phyloP scores from a whole-genome alignment of 1,139 yeast species.

The Torulaspora pretoriensis region DNA sequence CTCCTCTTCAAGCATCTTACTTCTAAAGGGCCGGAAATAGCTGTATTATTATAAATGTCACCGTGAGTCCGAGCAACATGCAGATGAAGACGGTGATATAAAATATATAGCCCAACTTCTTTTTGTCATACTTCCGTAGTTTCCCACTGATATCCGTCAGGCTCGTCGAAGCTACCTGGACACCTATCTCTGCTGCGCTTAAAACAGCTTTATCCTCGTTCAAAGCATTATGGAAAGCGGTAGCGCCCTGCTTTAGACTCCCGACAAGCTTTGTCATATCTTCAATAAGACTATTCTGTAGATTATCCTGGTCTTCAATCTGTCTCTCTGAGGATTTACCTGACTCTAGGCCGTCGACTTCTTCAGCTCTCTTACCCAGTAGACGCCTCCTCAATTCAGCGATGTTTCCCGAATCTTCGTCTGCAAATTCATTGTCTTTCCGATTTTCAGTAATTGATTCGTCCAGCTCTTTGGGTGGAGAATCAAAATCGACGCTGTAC shows the following conservation, averaged over 20 bases:
- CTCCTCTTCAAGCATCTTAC: background rate
- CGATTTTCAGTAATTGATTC: slow-evolving; percentile 2
- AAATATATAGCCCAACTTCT: slow-evolving; percentile 35
- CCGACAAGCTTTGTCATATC: slow-evolving; percentile 39
- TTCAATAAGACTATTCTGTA: slow-evolving; percentile 37
- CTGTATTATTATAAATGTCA: slow-evolving; percentile 37
- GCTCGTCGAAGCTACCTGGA: slow-evolving; percentile 38
- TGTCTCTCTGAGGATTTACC: slow-evolving; percentile 34
- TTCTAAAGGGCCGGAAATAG: slow-evolving; percentile 38
- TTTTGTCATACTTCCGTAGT: slow-evolving; percentile 34
- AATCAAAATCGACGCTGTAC: slow-evolving; percentile 34
- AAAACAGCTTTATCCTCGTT: slow-evolving; percentile 38
- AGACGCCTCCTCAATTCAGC: slow-evolving; percentile 36
- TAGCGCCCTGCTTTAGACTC: slow-evolving; percentile 39
- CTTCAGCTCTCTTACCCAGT: slow-evolving; percentile 23
- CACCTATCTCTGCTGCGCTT: slow-evolving; percentile 41
- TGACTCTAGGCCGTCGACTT: slow-evolving; percentile 12
- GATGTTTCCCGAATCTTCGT: slow-evolving; percentile 20
- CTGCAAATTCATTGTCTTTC: background rate
- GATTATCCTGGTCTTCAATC: slow-evolving; percentile 37
- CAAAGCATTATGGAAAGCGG: slow-evolving; percentile 39
- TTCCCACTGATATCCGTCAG: slow-evolving; percentile 32
- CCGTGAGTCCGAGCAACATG: slow-evolving; percentile 32
- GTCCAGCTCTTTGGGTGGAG: slow-evolving; percentile 8
- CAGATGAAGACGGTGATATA: slow-evolving; percentile 31